Evolutionary conservation across 2,329 filamentous ascomycete species (phyloP).

Genomic region (Penicillium sp.): DNA sequence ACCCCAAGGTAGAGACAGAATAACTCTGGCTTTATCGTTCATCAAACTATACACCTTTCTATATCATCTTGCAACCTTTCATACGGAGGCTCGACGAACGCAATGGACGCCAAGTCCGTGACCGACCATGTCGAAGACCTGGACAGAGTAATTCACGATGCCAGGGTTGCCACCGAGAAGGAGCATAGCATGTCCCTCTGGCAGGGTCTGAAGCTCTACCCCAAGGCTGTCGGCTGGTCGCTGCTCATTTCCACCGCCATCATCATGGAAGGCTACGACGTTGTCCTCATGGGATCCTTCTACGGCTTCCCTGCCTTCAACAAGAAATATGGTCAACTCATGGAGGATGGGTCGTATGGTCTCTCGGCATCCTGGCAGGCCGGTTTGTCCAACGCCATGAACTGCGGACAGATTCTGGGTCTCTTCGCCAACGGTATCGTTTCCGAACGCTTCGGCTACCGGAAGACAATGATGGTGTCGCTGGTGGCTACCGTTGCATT

Average conservation of each 20-base stretch:
- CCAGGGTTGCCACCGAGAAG: neutral
- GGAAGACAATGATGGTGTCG: neutral
- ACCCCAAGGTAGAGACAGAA: neutral
- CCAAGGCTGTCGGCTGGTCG: neutral
- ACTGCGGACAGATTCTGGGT: neutral
- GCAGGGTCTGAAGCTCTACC: neutral
- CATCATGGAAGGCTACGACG: neutral
- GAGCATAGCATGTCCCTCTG: neutral
- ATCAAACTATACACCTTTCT: neutral
- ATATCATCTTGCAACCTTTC: neutral
- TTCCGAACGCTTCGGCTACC: neutral
- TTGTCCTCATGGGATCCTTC: neutral
- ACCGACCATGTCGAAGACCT: neutral
- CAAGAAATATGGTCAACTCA: neutral
- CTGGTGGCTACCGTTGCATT: neutral
- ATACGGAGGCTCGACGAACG: neutral
- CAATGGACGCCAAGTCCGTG: neutral
- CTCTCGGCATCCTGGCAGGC: neutral
- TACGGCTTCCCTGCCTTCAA: neutral
- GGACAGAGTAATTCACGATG: neutral
- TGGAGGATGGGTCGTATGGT: neutral
- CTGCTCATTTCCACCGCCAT: neutral
- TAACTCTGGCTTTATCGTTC: neutral
- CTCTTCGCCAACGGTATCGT: neutral
- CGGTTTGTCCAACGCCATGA: neutral